Evolutionary conservation across 192 early-diverging fungal species (phyloP).

Genomic region (Backusella macrospora): DNA sequence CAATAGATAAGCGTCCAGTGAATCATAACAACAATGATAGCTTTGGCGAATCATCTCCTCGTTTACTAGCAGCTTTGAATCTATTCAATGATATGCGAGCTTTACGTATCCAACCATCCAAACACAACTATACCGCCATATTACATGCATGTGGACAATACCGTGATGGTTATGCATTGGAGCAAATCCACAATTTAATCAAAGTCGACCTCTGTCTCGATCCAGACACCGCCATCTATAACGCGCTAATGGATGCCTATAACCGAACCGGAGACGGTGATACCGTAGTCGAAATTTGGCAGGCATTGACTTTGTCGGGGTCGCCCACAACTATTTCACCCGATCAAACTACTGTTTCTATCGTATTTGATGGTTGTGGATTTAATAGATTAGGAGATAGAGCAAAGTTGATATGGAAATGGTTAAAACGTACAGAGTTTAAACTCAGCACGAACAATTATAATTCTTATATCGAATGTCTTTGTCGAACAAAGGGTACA

Average conservation of each 20-base stretch:
- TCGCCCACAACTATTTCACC: constrained; percentile 14
- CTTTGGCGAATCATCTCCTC: constrained; percentile 2
- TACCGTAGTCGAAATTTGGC: constrained; percentile 44
- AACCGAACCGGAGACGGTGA: constrained; percentile 37
- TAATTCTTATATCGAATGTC: constrained; percentile 46
- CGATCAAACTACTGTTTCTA: constrained; percentile 39
- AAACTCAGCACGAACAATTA: constrained; percentile 41
- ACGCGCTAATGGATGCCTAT: constrained; percentile 51
- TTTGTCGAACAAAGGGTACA: constrained; percentile 33
- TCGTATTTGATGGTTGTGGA: constrained; percentile 48
- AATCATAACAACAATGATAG: neutral
- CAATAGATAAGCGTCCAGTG: neutral
- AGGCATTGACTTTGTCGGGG: constrained; percentile 24
- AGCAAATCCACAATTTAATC: constrained; percentile 42
- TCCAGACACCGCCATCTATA: constrained; percentile 42
- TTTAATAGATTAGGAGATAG: constrained; percentile 20
- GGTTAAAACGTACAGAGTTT: constrained; percentile 32
- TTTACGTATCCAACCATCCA: constrained; percentile 30
- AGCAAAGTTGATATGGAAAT: constrained; percentile 39
- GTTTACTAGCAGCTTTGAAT: constrained; percentile 18
- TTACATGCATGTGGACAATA: constrained; percentile 31
- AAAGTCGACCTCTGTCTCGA: constrained; percentile 48
- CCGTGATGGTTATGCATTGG: constrained; percentile 21
- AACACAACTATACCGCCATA: constrained; percentile 37
- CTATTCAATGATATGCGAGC: constrained; percentile 43